Conservation (phyloP, 2,329 filamentous ascomycete genomes). For the Colletotrichum orchidophilum region DNA sequence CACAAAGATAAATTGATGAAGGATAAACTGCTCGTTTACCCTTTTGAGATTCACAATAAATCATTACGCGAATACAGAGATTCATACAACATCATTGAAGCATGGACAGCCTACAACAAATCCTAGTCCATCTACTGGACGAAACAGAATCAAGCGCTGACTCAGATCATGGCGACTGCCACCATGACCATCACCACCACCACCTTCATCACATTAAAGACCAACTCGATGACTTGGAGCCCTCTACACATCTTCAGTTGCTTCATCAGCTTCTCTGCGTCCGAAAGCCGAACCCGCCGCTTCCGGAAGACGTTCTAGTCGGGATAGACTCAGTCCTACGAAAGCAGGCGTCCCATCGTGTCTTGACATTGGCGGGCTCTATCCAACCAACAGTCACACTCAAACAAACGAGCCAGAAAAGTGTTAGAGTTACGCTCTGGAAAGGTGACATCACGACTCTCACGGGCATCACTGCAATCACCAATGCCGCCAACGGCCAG, state of each 20-base stretch:
- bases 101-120: not conserved
- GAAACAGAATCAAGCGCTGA: not conserved
- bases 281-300: conserved; percentile 35
- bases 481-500: conserved; percentile 46
- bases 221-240: conserved; percentile 23
- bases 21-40: not conserved
- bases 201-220: conserved; percentile 15
- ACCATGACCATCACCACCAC: conserved; percentile 15
- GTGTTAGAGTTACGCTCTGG: conserved; percentile 40
- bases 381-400: not conserved
- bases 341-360: conserved; percentile 9
- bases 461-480: conserved; percentile 43
- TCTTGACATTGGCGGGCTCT: conserved; percentile 10
- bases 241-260: conserved; percentile 25
- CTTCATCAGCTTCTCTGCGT: conserved; percentile 41
- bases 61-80: not conserved
- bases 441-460: conserved; percentile 46
- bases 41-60: no score
- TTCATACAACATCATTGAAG: not conserved
- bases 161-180: not conserved
- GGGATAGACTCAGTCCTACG: conserved; percentile 35
- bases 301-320: conserved; percentile 31
- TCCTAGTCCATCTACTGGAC: not conserved
- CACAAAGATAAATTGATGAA: not conserved
- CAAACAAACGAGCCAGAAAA: not conserved